Evolutionary conservation across 2,329 filamentous ascomycete genomes (phyloP).

Genomic region (Botrytis fragariae): DNA sequence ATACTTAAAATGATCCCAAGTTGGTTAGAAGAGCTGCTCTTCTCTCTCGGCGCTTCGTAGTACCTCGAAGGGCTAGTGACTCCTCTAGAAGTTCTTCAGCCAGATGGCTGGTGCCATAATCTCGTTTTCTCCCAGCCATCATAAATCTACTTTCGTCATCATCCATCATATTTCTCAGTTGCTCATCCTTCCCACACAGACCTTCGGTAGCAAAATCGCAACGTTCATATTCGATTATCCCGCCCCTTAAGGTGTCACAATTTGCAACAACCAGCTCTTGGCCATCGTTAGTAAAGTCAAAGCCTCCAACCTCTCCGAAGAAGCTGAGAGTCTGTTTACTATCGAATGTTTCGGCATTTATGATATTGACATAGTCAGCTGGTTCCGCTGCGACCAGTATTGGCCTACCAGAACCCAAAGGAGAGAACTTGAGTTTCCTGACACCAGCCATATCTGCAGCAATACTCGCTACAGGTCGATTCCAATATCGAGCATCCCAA

Average conservation of each 20-base stretch:
- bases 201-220: constrained; percentile 33
- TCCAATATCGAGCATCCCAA: constrained; percentile 74
- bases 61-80: constrained; percentile 5
- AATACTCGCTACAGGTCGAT: constrained; percentile 53
- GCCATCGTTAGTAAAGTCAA: constrained; percentile 65
- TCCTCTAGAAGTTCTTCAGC: constrained; percentile 4
- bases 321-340: constrained; percentile 70
- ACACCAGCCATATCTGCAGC: constrained; percentile 66
- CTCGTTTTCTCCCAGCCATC: constrained; percentile 13
- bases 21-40: constrained; percentile 9
- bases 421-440: constrained; percentile 69
- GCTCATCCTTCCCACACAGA: constrained; percentile 11
- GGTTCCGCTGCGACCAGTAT: constrained; percentile 73
- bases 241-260: constrained; percentile 63
- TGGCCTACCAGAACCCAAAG: constrained; percentile 62
- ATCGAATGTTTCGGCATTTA: constrained; percentile 63
- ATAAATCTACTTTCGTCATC: constrained; percentile 4
- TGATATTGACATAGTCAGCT: constrained; percentile 69
- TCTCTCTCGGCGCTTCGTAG: constrained; percentile 16
- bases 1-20: constrained; percentile 6
- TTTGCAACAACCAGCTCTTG: constrained; percentile 67
- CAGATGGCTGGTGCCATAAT: neutral
- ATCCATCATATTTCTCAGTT: neutral
- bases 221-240: constrained; percentile 43
- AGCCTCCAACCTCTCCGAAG: constrained; percentile 72